phyloP scores from a whole-genome alignment of 768 basidiomycete genomes.

The Russula emetica region DNA sequence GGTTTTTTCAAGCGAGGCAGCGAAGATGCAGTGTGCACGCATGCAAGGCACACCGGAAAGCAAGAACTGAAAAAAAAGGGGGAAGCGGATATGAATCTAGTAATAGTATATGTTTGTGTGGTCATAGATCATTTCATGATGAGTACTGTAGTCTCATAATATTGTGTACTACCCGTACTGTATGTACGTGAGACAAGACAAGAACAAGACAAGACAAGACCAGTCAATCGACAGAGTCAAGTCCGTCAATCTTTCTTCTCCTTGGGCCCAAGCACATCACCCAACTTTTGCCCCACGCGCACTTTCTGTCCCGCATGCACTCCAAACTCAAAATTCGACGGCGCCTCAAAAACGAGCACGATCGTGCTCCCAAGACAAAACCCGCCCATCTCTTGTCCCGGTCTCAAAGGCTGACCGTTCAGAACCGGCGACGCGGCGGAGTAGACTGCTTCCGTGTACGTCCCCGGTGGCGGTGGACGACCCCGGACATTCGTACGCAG shows the following conservation, averaged over 20 bases:
- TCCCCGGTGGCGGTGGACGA: conserved; percentile 68
- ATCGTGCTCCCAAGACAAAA: conserved; percentile 95
- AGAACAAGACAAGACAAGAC: neutral
- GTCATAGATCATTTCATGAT: neutral
- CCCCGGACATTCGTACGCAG: conserved; percentile 87
- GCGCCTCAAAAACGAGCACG: conserved; percentile 95
- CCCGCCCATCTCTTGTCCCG: conserved; percentile 96
- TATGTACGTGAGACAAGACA: neutral
- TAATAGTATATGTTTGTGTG: neutral
- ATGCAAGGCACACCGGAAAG: neutral
- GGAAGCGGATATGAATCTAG: neutral
- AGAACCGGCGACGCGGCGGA: conserved; percentile 76
- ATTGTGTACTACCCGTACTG: neutral
- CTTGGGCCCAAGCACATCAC: conserved; percentile 42
- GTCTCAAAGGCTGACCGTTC: conserved; percentile 78
- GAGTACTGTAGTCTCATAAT: neutral
- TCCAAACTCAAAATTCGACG: conserved; percentile 71
- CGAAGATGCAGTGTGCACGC: conserved; percentile 2
- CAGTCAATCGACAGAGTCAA: neutral
- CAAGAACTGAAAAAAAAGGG: neutral
- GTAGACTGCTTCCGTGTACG: conserved; percentile 91
- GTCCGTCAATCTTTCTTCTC: conserved; percentile 31
- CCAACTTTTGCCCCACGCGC: conserved; percentile 79
- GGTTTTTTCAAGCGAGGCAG: neutral
- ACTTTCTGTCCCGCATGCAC: conserved; percentile 79